Base-by-base conservation (phyloP, 2,329 filamentous ascomycete species). In the Gaeumannomyces sp. region DNA sequence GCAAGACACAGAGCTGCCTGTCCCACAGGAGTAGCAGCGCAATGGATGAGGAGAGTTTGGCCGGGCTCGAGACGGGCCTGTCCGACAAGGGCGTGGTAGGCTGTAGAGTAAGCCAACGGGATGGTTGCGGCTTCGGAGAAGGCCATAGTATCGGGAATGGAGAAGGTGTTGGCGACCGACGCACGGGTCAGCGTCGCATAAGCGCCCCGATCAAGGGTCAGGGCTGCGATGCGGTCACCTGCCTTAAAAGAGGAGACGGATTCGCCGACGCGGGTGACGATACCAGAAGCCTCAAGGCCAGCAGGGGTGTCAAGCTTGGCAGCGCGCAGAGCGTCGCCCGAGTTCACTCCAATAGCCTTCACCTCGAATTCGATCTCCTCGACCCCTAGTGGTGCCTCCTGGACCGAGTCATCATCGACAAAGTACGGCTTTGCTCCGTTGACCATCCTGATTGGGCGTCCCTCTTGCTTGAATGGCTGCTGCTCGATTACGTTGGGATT, bases 21-120 rank as follows among this genome's bases (percentile, higher is more conserved):
- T 13, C 70, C 70, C 10, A 77, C 72, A 0, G 73, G 72, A 64
- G 79, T 77, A 7, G 78, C 75, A 14, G 75, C 81, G 22, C 73
- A 73, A 61, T 81, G 77, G 19, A 83, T 71, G 4, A 83, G 72
- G 7, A 82, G 72, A 3, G 56, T 66, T 45, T 71, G 62, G 28
- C 70, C 66, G 10, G 62, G 60, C 8, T 64, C 45, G 11, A 75
- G 67, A 3, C 63, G 64, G 3, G 66, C 71, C 22, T 68, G 31
- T 13, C 68, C 66, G 50, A 68, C 60, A 4, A 72, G 45, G 7
- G 64, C 66, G 50, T 70, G 56, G 6, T 69, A 53, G 7, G 71
- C 75, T 2, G 76, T 76, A 10, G 64, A 59, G 62, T 69, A 75
- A 0, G 69, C 68, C 3, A 72, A 35, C 0, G 73, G 73, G 22